Base-by-base conservation (phyloP, 2,329 filamentous ascomycete species). In the Ploettnerulaceae sp. region DNA sequence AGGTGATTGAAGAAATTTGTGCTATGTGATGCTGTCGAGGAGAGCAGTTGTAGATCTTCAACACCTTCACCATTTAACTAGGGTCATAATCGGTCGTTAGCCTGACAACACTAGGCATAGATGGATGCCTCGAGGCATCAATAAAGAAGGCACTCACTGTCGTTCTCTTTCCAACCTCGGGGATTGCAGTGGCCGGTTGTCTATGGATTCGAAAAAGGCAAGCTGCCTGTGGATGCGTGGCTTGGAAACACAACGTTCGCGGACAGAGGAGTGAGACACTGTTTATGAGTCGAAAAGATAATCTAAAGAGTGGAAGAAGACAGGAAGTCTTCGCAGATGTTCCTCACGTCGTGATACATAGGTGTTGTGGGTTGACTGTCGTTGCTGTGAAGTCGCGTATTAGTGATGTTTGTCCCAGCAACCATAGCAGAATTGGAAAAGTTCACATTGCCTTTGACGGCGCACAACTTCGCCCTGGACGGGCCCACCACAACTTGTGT, bases 371-470 rank as follows among this genome's bases (percentile, higher is more conserved):
- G 42, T 49, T 36, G 37, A 22, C 20, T 9, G 36, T 50, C 31
- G 51, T 49, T 25, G 53, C 53, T 58, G 51, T 52, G 53, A 57
- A 52, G 22, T 34, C 31, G 25, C n/a, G 14, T 36, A 51, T 58
- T 37, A 60, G 53, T 53, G 35, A 54, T 35, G 50, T 51, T 59
- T 55, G 49, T 54, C 56, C 49, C 40, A 57, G 56, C 54, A 61
- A 55, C 54, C 49, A 49, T 15, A 20, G 31, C 24, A 31, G 35
- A 31, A 34, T 34, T 20, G 26, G 44, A 33, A 28, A 21, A 29
- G 28, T 43, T 43, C 54, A 56, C 57, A 49, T 49, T 52, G 52
- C 53, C 54, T 56, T 34, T 25, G 36, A 25, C 25, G 44, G 57
- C 45, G 43, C 52, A 52, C 53, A 53, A 51, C 53, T 45, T 51